A percentile compares a stretch with the other conserved stretches of the same genome.
Evolutionary conservation across 2,329 filamentous ascomycete genomes (phyloP).

Genomic region (Alternaria ventricosa): DNA sequence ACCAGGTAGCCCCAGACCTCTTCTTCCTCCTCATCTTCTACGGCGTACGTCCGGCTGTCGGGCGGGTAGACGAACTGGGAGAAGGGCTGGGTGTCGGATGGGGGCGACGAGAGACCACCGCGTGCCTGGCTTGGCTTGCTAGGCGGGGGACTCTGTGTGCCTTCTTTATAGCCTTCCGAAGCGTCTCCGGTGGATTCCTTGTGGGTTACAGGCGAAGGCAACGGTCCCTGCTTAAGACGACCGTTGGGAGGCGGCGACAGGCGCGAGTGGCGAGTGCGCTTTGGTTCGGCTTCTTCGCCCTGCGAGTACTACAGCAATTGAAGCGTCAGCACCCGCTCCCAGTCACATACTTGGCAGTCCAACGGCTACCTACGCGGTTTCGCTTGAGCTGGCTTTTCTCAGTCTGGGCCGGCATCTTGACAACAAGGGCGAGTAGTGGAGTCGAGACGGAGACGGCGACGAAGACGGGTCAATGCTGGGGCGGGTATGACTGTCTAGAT

Average conservation of each 20-base stretch:
- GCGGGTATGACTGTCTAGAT: constrained; percentile 25
- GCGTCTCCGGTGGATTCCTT: constrained; percentile 64
- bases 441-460: constrained; percentile 19
- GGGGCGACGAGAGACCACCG: constrained; percentile 63
- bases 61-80: constrained; percentile 82
- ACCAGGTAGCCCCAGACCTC: constrained; percentile 97
- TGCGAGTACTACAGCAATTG: constrained; percentile 65
- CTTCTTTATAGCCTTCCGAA: constrained; percentile 69
- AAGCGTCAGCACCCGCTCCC: constrained; percentile 23
- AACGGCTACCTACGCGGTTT: constrained; percentile 65
- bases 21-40: constrained; percentile 81
- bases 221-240: constrained; percentile 60
- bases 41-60: constrained; percentile 75
- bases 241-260: constrained; percentile 60
- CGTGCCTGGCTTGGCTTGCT: constrained; percentile 48
- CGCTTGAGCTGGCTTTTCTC: constrained; percentile 90
- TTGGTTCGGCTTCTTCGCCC: constrained; percentile 70
- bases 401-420: constrained; percentile 61
- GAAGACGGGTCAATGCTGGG: constrained; percentile 24
- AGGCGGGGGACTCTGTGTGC: constrained; percentile 71
- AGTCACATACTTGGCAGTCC: neutral
- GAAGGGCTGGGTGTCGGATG: constrained; percentile 75
- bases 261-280: constrained; percentile 83
- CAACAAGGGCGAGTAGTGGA: constrained; percentile 10
- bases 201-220: constrained; percentile 82